Percentiles rank a stretch among this genome's conserved stretches.
Conservation (phyloP, 208 protist species). For the Leishmania tropica region DNA sequence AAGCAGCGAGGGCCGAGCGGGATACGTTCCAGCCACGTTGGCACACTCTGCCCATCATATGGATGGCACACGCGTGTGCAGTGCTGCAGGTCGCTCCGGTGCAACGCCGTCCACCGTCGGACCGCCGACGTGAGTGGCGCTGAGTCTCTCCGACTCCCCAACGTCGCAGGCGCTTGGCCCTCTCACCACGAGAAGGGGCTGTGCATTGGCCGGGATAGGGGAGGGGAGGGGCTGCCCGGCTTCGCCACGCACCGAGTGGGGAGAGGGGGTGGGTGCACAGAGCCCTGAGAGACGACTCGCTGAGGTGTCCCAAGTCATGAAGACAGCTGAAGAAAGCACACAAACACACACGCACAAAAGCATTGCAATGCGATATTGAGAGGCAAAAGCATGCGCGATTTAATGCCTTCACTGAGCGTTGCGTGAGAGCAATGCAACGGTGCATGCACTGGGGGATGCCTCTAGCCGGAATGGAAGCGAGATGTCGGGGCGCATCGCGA, state of each 20-base stretch:
- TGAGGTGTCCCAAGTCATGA: background rate
- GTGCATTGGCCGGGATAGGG: background rate
- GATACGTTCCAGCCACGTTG: background rate
- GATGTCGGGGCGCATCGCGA: conserved; percentile 31
- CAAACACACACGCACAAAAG: background rate
- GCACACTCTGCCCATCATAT: background rate
- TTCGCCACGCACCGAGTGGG: background rate
- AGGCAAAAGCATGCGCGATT: background rate
- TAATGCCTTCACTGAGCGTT: background rate
- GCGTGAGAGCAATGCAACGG: background rate
- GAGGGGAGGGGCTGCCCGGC: background rate
- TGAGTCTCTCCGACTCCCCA: background rate
- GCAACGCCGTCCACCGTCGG: background rate
- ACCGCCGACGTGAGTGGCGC: background rate
- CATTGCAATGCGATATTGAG: background rate
- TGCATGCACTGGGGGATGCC: background rate
- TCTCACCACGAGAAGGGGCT: background rate
- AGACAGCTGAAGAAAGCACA: background rate
- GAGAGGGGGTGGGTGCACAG: background rate
- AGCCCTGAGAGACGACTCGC: background rate
- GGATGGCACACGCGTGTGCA: background rate
- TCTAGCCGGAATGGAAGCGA: conserved; percentile 29
- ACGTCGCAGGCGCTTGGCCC: background rate
- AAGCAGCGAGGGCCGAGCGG: background rate
- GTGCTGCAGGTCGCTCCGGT: background rate